Evolutionary conservation across 2,329 filamentous ascomycete species (phyloP).

Genomic region (Penicillium brevicompactum): DNA sequence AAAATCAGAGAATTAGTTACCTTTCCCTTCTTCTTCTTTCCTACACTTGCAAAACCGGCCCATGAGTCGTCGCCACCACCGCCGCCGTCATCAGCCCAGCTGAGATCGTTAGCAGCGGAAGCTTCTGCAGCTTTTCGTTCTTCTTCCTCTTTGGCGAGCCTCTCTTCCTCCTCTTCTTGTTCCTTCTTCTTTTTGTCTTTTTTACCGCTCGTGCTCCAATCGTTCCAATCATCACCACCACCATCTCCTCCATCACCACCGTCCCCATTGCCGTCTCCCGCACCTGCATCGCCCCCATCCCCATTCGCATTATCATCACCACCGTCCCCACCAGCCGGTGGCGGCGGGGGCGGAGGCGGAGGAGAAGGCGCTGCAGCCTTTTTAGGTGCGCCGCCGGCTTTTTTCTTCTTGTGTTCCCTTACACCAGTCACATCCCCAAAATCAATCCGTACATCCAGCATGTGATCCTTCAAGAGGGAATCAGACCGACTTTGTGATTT

Average conservation of each 20-base stretch:
- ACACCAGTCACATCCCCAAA: constrained; percentile 27
- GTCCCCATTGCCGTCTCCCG: constrained; percentile 33
- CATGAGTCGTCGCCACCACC: constrained; percentile 56
- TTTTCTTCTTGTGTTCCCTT: constrained; percentile 41
- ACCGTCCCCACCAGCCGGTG: constrained; percentile 33
- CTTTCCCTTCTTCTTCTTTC: constrained; percentile 61
- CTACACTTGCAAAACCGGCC: constrained; percentile 50
- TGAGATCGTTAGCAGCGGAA: constrained; percentile 38
- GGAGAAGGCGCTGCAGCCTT: constrained; percentile 16
- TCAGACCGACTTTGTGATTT: constrained; percentile 9
- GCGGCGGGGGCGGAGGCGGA: constrained; percentile 8
- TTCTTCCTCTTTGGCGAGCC: constrained; percentile 26
- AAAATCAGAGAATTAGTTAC: constrained; percentile 37
- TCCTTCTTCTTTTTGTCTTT: constrained; percentile 36
- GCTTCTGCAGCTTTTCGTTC: constrained; percentile 34
- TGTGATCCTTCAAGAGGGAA: constrained; percentile 10
- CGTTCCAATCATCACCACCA: constrained; percentile 44
- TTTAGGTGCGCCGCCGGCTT: constrained; percentile 18
- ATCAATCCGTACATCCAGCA: constrained; percentile 23
- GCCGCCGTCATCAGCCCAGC: constrained; percentile 49
- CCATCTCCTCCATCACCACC: constrained; percentile 42
- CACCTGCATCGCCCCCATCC: constrained; percentile 32
- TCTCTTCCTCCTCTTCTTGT: constrained; percentile 37
- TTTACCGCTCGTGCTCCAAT: constrained; percentile 38
- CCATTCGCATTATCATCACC: constrained; percentile 41